Conservation (phyloP, 176 grass and related monocot species). For the Ensete ventricosum region DNA sequence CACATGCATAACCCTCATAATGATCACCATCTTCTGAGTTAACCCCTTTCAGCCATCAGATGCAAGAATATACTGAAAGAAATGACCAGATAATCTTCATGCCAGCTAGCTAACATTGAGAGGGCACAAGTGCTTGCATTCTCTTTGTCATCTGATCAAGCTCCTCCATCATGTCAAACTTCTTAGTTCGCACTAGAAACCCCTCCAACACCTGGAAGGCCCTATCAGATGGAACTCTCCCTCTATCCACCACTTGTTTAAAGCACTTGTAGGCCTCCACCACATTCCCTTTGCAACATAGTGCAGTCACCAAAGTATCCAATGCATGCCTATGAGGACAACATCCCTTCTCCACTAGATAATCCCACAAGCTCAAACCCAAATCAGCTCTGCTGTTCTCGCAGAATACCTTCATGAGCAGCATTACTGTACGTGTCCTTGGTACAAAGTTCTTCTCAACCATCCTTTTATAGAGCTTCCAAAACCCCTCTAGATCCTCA, state of each 20-base stretch:
- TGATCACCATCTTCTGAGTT: neutral
- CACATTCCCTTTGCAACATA: conserved; percentile 67
- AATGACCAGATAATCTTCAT: neutral
- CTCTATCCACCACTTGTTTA: conserved; percentile 44
- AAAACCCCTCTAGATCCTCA: conserved; percentile 63
- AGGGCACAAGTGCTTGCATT: conserved; percentile 1
- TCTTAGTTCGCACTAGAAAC: conserved; percentile 36
- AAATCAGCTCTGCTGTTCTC: conserved; percentile 57
- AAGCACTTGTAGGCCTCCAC: conserved; percentile 58
- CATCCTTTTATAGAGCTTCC: conserved; percentile 64
- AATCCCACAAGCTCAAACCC: conserved; percentile 69
- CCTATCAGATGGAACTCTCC: conserved; percentile 51
- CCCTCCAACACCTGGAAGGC: conserved; percentile 63
- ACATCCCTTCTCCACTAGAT: conserved; percentile 60
- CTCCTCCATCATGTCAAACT: conserved; percentile 55
- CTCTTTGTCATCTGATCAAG: conserved; percentile 51
- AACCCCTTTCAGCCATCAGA: neutral
- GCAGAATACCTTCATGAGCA: conserved; percentile 83
- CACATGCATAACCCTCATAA: neutral
- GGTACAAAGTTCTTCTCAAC: conserved; percentile 46
- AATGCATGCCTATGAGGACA: conserved; percentile 68
- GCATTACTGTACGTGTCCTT: conserved; percentile 58
- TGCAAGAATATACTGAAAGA: neutral
- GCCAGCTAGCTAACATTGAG: neutral
- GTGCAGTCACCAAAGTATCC: conserved; percentile 62